Conservation (phyloP, 768 basidiomycete species). For the Lactarius vividus region DNA sequence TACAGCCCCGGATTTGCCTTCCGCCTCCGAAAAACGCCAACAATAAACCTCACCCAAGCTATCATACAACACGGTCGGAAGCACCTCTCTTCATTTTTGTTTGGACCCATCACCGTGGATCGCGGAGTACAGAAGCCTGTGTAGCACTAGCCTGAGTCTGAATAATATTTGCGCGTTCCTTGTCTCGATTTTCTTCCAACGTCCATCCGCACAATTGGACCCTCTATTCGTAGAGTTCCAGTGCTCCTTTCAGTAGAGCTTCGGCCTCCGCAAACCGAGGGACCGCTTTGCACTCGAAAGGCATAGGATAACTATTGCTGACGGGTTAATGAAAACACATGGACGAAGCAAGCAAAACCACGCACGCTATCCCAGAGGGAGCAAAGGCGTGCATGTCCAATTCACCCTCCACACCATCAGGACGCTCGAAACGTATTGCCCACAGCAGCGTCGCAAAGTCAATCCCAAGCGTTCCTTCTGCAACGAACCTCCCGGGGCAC, state of each 20-base stretch:
- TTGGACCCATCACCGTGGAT: too few species aligned
- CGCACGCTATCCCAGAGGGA: background rate
- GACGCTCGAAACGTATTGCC: background rate
- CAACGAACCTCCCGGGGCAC: background rate
- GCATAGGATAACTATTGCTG: background rate
- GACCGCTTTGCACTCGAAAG: background rate
- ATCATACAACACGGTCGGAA: background rate
- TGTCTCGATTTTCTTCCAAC: too few species aligned
- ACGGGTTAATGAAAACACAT: background rate
- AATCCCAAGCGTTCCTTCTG: background rate
- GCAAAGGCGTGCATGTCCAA: background rate
- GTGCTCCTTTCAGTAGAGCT: background rate
- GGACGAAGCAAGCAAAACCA: background rate
- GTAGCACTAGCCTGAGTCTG: too few species aligned
- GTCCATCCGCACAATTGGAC: too few species aligned
- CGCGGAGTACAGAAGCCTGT: too few species aligned
- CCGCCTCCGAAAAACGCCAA: background rate
- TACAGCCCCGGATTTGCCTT: background rate
- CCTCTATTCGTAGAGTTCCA: background rate
- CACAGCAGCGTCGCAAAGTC: constrained; percentile 5
- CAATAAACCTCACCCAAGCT: background rate
- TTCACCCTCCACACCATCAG: background rate
- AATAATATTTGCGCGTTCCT: too few species aligned
- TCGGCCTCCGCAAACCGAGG: constrained; percentile 11
- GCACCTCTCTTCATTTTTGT: too few species aligned